phyloP scores from a whole-genome alignment of 192 early-diverging fungal genomes.

The Cladochytrium replicatum region DNA sequence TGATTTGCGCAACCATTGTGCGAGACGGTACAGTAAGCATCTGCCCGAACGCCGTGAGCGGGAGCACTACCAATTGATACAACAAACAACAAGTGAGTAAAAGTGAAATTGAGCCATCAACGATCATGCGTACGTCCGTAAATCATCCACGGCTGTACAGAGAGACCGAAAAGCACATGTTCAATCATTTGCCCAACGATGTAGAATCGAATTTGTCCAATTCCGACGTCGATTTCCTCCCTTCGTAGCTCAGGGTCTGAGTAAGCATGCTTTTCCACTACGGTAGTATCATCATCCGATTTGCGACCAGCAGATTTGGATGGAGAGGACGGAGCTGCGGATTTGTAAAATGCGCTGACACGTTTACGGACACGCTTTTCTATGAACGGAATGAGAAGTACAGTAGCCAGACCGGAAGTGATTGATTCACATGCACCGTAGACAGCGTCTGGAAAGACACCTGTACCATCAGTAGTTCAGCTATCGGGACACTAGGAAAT shows the following conservation, averaged over 20 bases:
- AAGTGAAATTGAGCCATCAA: background rate
- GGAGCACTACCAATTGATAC: background rate
- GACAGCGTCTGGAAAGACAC: background rate
- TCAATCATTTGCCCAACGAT: background rate
- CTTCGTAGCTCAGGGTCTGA: background rate
- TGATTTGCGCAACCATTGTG: background rate
- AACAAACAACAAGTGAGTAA: background rate
- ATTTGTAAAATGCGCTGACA: too few species aligned
- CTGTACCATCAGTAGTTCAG: background rate
- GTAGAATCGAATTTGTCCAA: background rate
- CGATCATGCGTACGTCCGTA: background rate
- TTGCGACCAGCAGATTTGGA: too few species aligned
- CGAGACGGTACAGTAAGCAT: background rate
- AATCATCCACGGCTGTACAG: background rate
- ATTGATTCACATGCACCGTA: background rate
- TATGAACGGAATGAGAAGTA: background rate
- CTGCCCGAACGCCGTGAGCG: background rate
- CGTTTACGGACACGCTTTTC: background rate
- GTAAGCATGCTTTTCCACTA: background rate
- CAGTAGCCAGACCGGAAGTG: background rate
- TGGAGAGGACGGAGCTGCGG: too few species aligned
- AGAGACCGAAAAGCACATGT: background rate
- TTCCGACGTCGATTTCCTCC: background rate
- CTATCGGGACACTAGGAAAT: background rate
- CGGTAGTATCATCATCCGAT: too few species aligned